Evolutionary conservation across 2,329 filamentous ascomycete genomes (phyloP).

Genomic region (Torrubiella hemipterigena): DNA sequence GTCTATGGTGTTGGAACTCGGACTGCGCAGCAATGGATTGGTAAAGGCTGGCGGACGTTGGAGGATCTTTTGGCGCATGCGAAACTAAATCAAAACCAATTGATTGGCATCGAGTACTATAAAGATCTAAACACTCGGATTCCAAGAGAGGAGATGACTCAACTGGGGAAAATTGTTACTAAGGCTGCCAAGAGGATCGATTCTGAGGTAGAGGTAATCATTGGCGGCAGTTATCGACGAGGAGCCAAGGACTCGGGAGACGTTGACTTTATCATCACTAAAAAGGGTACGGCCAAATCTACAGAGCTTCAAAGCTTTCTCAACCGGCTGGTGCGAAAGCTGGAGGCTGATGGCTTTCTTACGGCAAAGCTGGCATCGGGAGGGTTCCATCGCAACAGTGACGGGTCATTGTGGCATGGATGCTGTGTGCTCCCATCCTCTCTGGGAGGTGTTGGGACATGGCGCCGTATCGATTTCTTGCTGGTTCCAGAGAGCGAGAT

Average conservation of each 20-base stretch:
- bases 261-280: conserved; percentile 76
- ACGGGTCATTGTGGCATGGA: conserved; percentile 79
- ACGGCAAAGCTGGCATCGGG: conserved; percentile 53
- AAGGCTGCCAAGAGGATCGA: conserved; percentile 49
- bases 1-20: conserved; percentile 67
- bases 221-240: conserved; percentile 77
- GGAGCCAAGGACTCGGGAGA: conserved; percentile 66
- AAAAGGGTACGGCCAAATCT: conserved; percentile 39
- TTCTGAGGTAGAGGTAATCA: conserved; percentile 51
- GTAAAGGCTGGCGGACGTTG: conserved; percentile 61
- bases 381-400: no score
- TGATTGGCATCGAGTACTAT: conserved; percentile 67
- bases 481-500: conserved; percentile 69
- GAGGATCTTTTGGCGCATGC: conserved; percentile 55
- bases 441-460: conserved; percentile 31
- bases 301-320: conserved; percentile 51
- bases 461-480: conserved; percentile 77
- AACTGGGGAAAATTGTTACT: conserved; percentile 54
- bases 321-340: conserved; percentile 45
- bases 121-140: conserved; percentile 70
- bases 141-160: conserved; percentile 61
- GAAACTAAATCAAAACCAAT: conserved; percentile 56
- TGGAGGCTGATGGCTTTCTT: conserved; percentile 54
- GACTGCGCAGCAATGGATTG: conserved; percentile 65
- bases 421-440: conserved; percentile 56